Conservation (phyloP, 495 filamentous ascomycete genomes). For the Talaromyces stipitatus region DNA sequence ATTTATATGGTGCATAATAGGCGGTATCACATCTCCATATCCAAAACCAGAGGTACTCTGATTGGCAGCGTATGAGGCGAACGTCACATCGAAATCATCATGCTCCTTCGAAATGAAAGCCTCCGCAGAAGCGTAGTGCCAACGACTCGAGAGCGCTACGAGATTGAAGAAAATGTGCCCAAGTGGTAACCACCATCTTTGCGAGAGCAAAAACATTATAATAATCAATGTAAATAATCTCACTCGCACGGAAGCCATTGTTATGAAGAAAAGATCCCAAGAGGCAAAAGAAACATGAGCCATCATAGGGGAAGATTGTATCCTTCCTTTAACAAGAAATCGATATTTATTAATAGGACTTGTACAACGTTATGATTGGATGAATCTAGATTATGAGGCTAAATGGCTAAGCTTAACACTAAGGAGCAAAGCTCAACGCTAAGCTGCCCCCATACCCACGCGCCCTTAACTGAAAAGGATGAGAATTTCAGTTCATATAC, state of each 20-base stretch:
- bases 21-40: slow-evolving; percentile 23
- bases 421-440: not conserved
- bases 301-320: not conserved
- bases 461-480: too few relatives aligned
- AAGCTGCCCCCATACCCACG: too few relatives aligned
- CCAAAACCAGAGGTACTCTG: slow-evolving; percentile 18
- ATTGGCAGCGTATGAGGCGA: slow-evolving; percentile 22
- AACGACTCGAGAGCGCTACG: slow-evolving; percentile 19
- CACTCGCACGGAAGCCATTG: not conserved
- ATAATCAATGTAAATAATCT: not conserved
- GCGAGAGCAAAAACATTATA: not conserved
- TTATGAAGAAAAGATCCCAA: not conserved
- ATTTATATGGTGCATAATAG: slow-evolving; percentile 31
- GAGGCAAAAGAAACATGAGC: too few relatives aligned
- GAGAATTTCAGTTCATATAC: too few relatives aligned
- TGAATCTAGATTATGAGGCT: not conserved
- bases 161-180: slow-evolving; percentile 14
- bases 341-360: too few relatives aligned
- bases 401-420: not conserved
- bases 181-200: slow-evolving; percentile 1
- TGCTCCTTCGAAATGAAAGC: slow-evolving; percentile 20
- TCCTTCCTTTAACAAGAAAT: too few relatives aligned
- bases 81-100: slow-evolving; percentile 31
- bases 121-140: slow-evolving; percentile 11
- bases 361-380: not conserved